Conservation (phyloP, 1,284 basidiomycete species). For the Spongiforma sp. region DNA sequence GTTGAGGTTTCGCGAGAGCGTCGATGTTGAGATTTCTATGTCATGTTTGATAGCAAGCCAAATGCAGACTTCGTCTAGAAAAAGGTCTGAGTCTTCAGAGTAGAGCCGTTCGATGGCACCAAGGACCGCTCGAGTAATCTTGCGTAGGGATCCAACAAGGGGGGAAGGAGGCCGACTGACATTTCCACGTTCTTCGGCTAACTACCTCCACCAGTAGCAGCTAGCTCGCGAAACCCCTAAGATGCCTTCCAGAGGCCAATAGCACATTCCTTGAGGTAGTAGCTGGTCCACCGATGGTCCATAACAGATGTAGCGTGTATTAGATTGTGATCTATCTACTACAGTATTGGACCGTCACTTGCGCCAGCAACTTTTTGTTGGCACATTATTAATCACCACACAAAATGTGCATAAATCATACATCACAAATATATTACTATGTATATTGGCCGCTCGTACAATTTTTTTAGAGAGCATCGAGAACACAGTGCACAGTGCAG, state of each 20-base stretch:
- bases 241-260: not conserved
- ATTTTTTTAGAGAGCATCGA: not conserved
- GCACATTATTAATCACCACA: not conserved
- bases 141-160: not conserved
- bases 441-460: not conserved
- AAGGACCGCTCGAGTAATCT: not conserved
- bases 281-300: not conserved
- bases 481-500: not conserved
- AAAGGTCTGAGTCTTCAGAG: not conserved
- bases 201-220: not conserved
- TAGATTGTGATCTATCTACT: no score
- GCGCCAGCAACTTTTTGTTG: not conserved
- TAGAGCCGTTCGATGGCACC: not conserved
- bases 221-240: not conserved
- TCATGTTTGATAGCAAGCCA: not conserved
- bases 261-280: not conserved
- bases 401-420: not conserved
- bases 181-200: not conserved
- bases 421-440: not conserved
- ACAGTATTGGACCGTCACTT: not conserved
- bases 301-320: no score
- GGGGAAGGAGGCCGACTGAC: not conserved
- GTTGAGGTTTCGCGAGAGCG: not conserved
- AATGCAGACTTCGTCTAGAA: not conserved
- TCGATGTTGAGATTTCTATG: not conserved